These are phyloP conservation scores for Mucor racemosus DNA, from an alignment of 371 early-diverging fungal genomes.

Conservation along the genomic window DNA sequence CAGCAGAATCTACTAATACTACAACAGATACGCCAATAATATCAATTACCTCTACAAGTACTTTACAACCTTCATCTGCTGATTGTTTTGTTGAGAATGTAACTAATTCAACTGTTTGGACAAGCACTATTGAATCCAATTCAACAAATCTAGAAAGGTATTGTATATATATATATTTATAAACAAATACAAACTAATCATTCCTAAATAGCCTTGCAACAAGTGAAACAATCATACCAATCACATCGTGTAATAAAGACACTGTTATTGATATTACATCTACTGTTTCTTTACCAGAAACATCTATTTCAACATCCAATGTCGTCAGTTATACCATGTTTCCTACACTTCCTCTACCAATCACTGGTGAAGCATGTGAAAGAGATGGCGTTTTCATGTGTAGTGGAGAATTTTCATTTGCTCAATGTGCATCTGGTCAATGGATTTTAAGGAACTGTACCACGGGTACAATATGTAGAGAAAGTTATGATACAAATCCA, in stretches of 20 bases:
- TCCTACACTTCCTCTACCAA: conserved; percentile 3
- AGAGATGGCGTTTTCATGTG: conserved; percentile 12
- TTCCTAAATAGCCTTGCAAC: not conserved
- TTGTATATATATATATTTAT: not conserved
- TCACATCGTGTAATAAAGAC: not conserved
- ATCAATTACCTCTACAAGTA: too few species aligned
- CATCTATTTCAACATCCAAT: not conserved
- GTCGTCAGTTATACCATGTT: not conserved
- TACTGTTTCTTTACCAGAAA: not conserved
- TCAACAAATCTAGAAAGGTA: not conserved
- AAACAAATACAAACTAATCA: not conserved
- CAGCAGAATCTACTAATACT: not conserved
- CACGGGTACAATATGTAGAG: conserved; percentile 22
- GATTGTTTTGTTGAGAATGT: not conserved
- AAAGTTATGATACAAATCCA: conserved; percentile 10
- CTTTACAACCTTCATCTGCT: not conserved
- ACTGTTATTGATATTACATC: not conserved
- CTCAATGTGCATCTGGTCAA: conserved; percentile 21
- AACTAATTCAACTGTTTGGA: not conserved
- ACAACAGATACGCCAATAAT: too few species aligned
- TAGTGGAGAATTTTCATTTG: conserved; percentile 14
- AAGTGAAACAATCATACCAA: not conserved
- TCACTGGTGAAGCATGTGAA: conserved; percentile 4
- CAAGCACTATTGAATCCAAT: conserved; percentile 1
- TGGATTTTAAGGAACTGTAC: conserved; percentile 19